Percentiles rank a stretch among this genome's conserved stretches.
These are phyloP conservation scores for Gnetum montanum DNA, from an alignment of 75 land plant species.

Conservation along the genomic window DNA sequence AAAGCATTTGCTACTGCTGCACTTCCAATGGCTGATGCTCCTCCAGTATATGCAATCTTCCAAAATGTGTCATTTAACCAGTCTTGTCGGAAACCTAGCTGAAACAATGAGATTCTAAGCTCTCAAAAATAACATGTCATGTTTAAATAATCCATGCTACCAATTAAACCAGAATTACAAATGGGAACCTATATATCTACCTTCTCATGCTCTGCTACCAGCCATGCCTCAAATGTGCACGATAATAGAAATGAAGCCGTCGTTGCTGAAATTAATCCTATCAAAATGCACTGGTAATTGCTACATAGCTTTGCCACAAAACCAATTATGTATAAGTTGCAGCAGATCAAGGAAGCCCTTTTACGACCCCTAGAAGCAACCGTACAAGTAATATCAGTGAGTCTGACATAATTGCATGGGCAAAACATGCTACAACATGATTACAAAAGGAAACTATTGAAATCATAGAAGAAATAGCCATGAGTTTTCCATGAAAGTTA, in stretches of 20 bases:
- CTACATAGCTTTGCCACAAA: slow-evolving; percentile 44
- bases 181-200: slow-evolving; percentile 19
- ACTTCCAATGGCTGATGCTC: slow-evolving; percentile 56
- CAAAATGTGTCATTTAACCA: slow-evolving; percentile 65
- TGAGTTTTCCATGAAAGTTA: no score
- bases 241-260: slow-evolving; percentile 47
- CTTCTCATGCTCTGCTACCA: slow-evolving; percentile 77
- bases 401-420: no score
- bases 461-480: no score
- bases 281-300: slow-evolving; percentile 24
- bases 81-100: slow-evolving; percentile 71
- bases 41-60: slow-evolving; percentile 66
- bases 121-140: slow-evolving; percentile 15
- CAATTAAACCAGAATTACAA: slow-evolving; percentile 4
- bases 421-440: neutral
- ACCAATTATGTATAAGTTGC: slow-evolving; percentile 46
- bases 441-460: no score
- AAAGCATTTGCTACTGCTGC: slow-evolving; percentile 61
- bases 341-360: slow-evolving; percentile 47
- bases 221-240: slow-evolving; percentile 79
- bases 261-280: slow-evolving; percentile 37
- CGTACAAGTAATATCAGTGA: no score
- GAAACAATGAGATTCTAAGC: slow-evolving; percentile 14
- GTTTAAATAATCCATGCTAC: slow-evolving; percentile 34
- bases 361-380: slow-evolving; percentile 88